Evolutionary conservation across 2,329 filamentous ascomycete species (phyloP).

Genomic region (Fusarium sp.): DNA sequence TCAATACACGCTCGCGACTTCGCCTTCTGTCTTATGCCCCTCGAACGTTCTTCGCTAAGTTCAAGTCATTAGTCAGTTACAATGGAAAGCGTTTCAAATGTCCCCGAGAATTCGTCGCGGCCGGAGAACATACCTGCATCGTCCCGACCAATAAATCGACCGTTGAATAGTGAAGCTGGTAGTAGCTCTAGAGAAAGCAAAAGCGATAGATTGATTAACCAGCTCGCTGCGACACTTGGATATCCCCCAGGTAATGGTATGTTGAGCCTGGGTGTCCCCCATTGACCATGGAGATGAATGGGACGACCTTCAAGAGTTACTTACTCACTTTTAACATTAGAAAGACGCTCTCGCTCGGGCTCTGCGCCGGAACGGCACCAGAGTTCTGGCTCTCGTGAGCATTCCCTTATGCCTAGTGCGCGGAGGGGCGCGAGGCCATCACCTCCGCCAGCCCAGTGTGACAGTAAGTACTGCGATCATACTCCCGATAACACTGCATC

Average conservation of each 20-base stretch:
- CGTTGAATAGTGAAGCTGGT: background rate
- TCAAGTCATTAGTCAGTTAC: background rate
- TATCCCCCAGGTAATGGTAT: background rate
- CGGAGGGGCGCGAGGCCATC: background rate
- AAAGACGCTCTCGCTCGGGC: too few relatives aligned
- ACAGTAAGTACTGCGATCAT: background rate
- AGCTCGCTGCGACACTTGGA: background rate
- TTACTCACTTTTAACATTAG: background rate
- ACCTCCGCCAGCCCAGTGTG: background rate
- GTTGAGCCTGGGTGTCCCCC: background rate
- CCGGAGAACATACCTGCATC: background rate
- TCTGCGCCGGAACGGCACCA: too few relatives aligned
- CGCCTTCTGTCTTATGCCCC: background rate
- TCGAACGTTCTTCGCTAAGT: background rate
- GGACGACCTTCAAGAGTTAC: background rate
- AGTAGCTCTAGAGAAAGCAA: background rate
- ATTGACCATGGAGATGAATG: background rate
- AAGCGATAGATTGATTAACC: background rate
- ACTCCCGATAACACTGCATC: background rate
- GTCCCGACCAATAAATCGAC: background rate
- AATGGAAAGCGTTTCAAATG: background rate
- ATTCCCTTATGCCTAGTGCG: background rate
- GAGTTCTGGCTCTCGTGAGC: background rate
- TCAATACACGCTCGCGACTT: background rate
- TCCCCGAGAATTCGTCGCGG: too few relatives aligned